Percentiles rank a stretch among this genome's conserved stretches.
Evolutionary conservation across 2,329 filamentous ascomycete species (phyloP).

Genomic region (Berkeleyomyces rouxiae): DNA sequence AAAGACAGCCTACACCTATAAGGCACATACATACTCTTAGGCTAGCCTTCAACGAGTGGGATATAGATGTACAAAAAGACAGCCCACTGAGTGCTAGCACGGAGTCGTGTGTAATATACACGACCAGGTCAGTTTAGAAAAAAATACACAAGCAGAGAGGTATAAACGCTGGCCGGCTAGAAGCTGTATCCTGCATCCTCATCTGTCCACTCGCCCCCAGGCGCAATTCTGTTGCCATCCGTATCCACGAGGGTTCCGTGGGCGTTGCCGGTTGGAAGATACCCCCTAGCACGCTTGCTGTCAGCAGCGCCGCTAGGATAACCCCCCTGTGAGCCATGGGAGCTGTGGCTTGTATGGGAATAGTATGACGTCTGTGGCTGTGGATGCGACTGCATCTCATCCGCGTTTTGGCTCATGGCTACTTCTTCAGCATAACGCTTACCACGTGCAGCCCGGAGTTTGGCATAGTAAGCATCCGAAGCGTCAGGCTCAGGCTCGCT

Average conservation of each 20-base stretch:
- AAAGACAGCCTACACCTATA: neutral
- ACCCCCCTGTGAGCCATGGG: conserved; percentile 1
- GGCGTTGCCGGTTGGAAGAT: conserved; percentile 31
- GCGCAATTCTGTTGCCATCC: conserved; percentile 46
- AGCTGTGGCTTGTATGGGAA: conserved; percentile 6
- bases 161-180: neutral
- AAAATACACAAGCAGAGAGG: neutral
- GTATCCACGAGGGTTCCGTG: conserved; percentile 34
- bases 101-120: neutral
- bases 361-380: conserved; percentile 5
- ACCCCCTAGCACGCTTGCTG: conserved; percentile 5
- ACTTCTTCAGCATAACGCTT: conserved; percentile 25
- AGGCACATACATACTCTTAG: neutral
- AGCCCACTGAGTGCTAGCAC: neutral
- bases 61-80: neutral
- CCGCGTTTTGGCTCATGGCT: conserved; percentile 15
- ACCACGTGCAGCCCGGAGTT: conserved; percentile 48
- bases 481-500: conserved; percentile 61
- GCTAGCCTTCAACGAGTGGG: neutral
- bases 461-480: conserved; percentile 65
- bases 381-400: conserved; percentile 17
- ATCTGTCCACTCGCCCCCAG: conserved; percentile 50
- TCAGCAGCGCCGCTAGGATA: neutral
- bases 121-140: neutral
- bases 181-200: conserved; percentile 37